Conservation (phyloP, 2,329 filamentous ascomycete genomes). For the Cladophialophora chaetospira region DNA sequence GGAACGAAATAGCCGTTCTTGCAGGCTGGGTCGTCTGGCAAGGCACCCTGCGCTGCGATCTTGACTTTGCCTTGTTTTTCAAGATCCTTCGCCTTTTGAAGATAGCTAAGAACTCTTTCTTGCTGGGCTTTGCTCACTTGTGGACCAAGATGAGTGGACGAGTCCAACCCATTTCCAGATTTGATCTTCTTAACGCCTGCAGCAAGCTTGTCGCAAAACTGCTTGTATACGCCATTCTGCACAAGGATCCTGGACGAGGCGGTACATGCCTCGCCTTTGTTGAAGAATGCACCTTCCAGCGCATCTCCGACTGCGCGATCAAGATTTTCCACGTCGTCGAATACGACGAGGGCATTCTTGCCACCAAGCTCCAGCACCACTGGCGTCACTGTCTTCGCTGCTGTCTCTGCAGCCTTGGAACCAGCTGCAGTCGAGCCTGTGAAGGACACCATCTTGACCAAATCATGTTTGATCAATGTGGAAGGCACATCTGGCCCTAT, state of each 20-base stretch:
- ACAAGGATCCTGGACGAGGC: conserved; percentile 26
- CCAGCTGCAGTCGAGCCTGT: conserved; percentile 75
- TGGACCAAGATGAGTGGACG: conserved; percentile 26
- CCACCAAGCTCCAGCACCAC: conserved; percentile 79
- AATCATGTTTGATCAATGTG: conserved; percentile 53
- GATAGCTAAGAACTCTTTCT: conserved; percentile 38
- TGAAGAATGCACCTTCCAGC: conserved; percentile 26
- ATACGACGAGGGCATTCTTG: conserved; percentile 76
- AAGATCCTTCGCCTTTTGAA: conserved; percentile 36
- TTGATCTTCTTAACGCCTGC: conserved; percentile 17
- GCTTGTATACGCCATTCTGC: conserved; percentile 22
- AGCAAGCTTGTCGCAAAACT: conserved; percentile 21
- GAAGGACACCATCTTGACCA: conserved; percentile 74
- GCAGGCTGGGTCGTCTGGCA: conserved; percentile 35
- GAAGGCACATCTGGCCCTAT: conserved; percentile 66
- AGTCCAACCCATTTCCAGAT: conserved; percentile 21
- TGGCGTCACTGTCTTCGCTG: conserved; percentile 75
- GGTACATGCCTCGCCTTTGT: conserved; percentile 30
- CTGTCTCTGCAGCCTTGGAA: conserved; percentile 67
- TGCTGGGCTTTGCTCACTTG: conserved; percentile 26
- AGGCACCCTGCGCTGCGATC: conserved; percentile 40
- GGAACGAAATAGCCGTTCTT: conserved; percentile 58
- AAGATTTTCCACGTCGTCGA: conserved; percentile 72
- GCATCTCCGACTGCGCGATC: conserved; percentile 61
- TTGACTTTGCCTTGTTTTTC: conserved; percentile 54